Evolutionary conservation across 305 asterid species (phyloP), one percentile per base, ranked within the genome.

Genomic region (Fraxinus angustifolia): DNA sequence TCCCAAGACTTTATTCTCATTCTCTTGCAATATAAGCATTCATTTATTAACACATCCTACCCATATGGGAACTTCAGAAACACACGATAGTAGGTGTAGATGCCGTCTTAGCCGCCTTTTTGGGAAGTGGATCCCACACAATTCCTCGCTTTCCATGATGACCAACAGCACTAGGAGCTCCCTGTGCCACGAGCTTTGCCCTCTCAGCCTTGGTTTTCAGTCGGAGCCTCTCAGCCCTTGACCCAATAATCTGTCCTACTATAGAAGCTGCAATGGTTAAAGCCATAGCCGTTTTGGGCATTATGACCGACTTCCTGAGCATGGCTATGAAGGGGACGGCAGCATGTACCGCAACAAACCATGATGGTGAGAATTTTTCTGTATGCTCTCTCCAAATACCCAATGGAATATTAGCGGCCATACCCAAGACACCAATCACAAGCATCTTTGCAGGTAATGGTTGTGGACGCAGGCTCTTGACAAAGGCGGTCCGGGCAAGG

Each of bases 241-340:
- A 93, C 16, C 97, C 97, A 16, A 93, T 91, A 0, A 90, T 75
- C 90, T 93, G 97, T 23, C 97, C 97, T 21, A 91, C 86, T 62
- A 90, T 84, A 21, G 97, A 93, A 76, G 92, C 94, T 3, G 96
- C 97, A 81, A 93, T 88, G 72, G 96, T 92, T 67, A 93, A 70
- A 31, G 92, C 93, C 97, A 93, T 93, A 19, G 97, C 97, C 12
- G 93, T 87, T 86, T 93, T 92, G 21, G 97, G 97, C 97, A 93
- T 92, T 80, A 91, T 82, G 31, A 93, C 95, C 0, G 97, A 92
- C 87, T 93, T 93, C 87, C 97, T 89, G 19, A 93, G 93, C 97
- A 93, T 92, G 58, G 95, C 97, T 79, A 92, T 88, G 89, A 93
- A 92, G 34, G 97, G 97, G 74, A 93, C 94, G 45, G 95, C 97